Evolutionary conservation across 768 basidiomycete species (phyloP), one percentile per base, ranked within the genome.

Genomic region (Auriscalpium orientale): DNA sequence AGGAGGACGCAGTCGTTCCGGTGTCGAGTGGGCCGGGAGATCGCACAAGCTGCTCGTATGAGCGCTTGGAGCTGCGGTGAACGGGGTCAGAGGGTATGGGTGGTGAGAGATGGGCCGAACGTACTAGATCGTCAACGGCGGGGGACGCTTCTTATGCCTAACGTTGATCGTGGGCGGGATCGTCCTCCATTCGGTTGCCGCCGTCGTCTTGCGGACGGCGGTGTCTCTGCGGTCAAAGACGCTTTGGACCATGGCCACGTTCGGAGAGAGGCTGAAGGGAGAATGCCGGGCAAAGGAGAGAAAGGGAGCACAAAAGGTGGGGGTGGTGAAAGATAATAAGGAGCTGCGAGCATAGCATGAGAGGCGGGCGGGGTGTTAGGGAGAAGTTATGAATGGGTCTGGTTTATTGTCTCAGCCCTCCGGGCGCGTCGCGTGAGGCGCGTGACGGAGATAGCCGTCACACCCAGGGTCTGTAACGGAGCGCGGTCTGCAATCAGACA

Each of bases 181-280:
- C 16, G 59, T 60, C 45, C 59, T 58, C 59, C 59, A 60, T 53
- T 60, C 59, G 47, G 57, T 58, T 21, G 59, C 59, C n/a, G 59
- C 59, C 12, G 57, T 36, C 11, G 53, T 46, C 44, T 53, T 60
- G 12, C 58, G 56, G 11, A 15, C 18, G 18, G 40, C 56, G 49
- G 18, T 54, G 6, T 13, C 57, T 58, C 46, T 38, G 52, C 28
- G 56, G 57, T 37, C 47, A 51, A 28, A 58, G 16, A 18, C 56
- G 58, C n/a, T 46, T 49, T 43, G 53, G 34, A 43, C 49, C 56
- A 33, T 51, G 44, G 58, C 48, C 58, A 58, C 54, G 33, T 22
- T 16, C 36, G n/a, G 20, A 20, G 28, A 28, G 37, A 11, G 35
- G 34, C 38, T 35, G 21, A 49, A 9, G 33, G 43, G 16, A 34